These are phyloP conservation scores for Lipomyces lipofer DNA, from an alignment of 805 yeast species.

Conservation along the genomic window DNA sequence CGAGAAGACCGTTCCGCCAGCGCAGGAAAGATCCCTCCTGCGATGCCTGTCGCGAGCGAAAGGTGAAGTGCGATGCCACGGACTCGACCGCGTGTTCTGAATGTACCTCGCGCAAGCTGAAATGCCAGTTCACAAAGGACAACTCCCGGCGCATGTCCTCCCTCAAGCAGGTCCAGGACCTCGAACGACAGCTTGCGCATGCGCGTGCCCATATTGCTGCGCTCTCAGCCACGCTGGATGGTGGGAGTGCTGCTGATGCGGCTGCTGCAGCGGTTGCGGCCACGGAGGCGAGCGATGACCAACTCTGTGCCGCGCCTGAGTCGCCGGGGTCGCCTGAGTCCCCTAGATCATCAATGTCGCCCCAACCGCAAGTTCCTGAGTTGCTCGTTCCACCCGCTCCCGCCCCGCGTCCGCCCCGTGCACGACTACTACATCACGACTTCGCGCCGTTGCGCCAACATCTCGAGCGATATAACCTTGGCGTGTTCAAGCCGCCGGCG, in stretches of 20 bases:
- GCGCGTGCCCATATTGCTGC: constrained; percentile 28
- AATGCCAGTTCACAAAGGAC: constrained; percentile 38
- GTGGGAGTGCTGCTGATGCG: background rate
- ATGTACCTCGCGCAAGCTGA: constrained; percentile 35
- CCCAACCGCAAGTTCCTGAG: constrained; percentile 5
- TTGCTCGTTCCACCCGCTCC: constrained; percentile 4
- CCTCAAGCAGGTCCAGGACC: constrained; percentile 27
- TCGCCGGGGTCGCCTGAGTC: constrained; percentile 1
- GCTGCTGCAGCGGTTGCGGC: constrained; percentile 5
- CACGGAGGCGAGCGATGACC: background rate
- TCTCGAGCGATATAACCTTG: constrained; percentile 14
- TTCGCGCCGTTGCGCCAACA: constrained; percentile 13
- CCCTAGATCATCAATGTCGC: background rate
- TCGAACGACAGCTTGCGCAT: constrained; percentile 27
- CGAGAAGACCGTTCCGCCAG: constrained; percentile 34
- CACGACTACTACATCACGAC: constrained; percentile 4
- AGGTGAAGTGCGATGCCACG: constrained; percentile 39
- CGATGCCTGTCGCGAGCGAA: constrained; percentile 39
- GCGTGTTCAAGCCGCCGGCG: constrained; percentile 28
- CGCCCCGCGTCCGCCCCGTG: background rate
- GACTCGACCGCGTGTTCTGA: constrained; percentile 38
- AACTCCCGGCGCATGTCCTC: constrained; percentile 35
- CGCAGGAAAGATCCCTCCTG: constrained; percentile 39
- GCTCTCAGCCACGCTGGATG: constrained; percentile 8
- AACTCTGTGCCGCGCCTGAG: background rate